Evolutionary conservation across 2,329 filamentous ascomycete genomes (phyloP).

Genomic region (Fusarium anthophilum): DNA sequence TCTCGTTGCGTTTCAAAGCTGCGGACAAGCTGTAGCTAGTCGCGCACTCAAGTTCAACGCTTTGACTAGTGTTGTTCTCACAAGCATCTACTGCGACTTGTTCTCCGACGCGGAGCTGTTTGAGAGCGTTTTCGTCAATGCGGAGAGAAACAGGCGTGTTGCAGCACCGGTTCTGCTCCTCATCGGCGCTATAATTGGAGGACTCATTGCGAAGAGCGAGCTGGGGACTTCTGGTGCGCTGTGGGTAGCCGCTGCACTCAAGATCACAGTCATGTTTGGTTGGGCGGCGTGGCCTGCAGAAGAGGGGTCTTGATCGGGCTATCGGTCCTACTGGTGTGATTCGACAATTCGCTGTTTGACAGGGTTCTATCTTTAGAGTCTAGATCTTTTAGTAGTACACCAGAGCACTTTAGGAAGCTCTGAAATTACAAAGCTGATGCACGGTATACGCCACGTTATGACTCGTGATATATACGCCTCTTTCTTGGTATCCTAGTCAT

Average conservation of each 20-base stretch:
- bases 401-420: slow-evolving; percentile 8
- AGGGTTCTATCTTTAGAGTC: neutral
- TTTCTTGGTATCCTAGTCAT: neutral
- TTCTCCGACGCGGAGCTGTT: slow-evolving; percentile 71
- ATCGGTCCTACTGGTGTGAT: neutral
- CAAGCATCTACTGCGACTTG: slow-evolving; percentile 83
- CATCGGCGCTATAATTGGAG: slow-evolving; percentile 60
- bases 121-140: slow-evolving; percentile 49
- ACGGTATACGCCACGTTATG: neutral
- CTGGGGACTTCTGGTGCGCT: slow-evolving; percentile 63
- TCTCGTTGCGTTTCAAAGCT: slow-evolving; percentile 78
- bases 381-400: neutral
- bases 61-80: slow-evolving; percentile 81
- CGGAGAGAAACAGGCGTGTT: slow-evolving; percentile 61
- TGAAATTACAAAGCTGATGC: neutral
- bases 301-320: slow-evolving; percentile 24
- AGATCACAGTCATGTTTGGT: slow-evolving; percentile 62
- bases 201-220: slow-evolving; percentile 57
- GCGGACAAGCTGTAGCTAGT: slow-evolving; percentile 80
- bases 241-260: slow-evolving; percentile 68
- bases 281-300: slow-evolving; percentile 71
- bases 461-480: neutral
- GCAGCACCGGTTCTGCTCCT: slow-evolving; percentile 61
- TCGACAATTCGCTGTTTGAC: neutral
- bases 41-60: slow-evolving; percentile 74